Percentiles rank a stretch among this genome's conserved stretches.
These are phyloP conservation scores for Epichloe gansuensis DNA, from an alignment of 2,329 filamentous ascomycete genomes.

Conservation along the genomic window DNA sequence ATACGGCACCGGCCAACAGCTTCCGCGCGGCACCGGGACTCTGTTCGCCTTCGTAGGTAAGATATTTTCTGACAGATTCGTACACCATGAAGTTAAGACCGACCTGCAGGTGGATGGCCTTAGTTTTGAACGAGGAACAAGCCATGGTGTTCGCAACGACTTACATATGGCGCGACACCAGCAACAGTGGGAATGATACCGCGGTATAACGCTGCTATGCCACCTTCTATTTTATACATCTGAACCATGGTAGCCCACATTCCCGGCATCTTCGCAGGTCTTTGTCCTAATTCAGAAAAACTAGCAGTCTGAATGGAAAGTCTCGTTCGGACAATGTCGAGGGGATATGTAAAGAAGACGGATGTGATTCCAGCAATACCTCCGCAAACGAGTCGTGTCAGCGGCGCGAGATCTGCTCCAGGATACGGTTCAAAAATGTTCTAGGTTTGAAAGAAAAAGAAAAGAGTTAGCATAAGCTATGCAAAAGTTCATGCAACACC, in stretches of 20 bases:
- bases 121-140: constrained; percentile 1
- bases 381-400: constrained; percentile 75
- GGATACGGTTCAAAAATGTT: constrained; percentile 67
- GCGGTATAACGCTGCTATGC: constrained; percentile 73
- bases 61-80: constrained; percentile 68
- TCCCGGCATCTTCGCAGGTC: constrained; percentile 60
- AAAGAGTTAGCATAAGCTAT: neutral
- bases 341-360: constrained; percentile 85
- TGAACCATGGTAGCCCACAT: constrained; percentile 75
- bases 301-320: constrained; percentile 97
- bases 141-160: constrained; percentile 8
- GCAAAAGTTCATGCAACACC: neutral
- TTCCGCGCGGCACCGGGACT: constrained; percentile 73
- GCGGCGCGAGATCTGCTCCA: constrained; percentile 58
- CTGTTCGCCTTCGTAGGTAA: constrained; percentile 79
- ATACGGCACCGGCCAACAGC: constrained; percentile 77
- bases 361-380: constrained; percentile 90
- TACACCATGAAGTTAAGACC: constrained; percentile 99
- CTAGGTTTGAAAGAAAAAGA: constrained; percentile 14
- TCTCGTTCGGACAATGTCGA: constrained; percentile 92
- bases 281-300: constrained; percentile 60
- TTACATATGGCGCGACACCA: constrained; percentile 85
- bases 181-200: constrained; percentile 90
- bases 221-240: constrained; percentile 91
- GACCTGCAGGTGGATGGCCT: constrained; percentile 41